Conservation (phyloP, 176 grass and related monocot species). For the Eragrostis curvula region DNA sequence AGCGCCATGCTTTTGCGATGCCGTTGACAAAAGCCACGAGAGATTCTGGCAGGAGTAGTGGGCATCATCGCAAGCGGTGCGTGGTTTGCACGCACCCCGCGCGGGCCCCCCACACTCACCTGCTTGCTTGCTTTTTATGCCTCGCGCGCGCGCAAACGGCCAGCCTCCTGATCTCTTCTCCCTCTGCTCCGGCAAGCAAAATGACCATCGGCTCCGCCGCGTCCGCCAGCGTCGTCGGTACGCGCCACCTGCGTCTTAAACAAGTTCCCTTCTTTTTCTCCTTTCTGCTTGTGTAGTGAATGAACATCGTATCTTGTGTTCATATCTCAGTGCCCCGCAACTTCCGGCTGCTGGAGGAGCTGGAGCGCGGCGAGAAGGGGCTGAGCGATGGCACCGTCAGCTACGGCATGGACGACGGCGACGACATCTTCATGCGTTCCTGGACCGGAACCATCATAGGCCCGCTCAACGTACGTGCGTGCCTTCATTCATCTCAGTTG, state of each 20-base stretch:
- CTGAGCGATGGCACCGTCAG: constrained; percentile 62
- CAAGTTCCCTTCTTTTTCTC: too few species aligned
- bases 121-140: neutral
- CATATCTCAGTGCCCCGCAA: constrained; percentile 62
- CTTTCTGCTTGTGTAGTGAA: too few species aligned
- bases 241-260: too few species aligned
- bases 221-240: constrained; percentile 35
- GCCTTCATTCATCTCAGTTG: too few species aligned
- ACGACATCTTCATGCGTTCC: constrained; percentile 82
- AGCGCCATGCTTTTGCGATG: neutral
- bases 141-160: too few species aligned
- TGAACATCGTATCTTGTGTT: too few species aligned
- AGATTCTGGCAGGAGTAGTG: neutral
- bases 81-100: constrained; percentile 26
- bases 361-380: constrained; percentile 65
- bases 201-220: constrained; percentile 43
- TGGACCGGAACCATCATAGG: constrained; percentile 80
- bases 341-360: constrained; percentile 65
- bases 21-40: neutral
- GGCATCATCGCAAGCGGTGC: constrained; percentile 24
- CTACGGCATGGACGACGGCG: constrained; percentile 68
- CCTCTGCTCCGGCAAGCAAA: neutral
- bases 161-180: too few species aligned
- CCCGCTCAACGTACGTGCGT: constrained; percentile 58
- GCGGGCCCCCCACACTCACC: too few species aligned